A percentile compares a stretch with the other conserved stretches of the same genome.
Conservation (phyloP, 345 rosid genomes). For the Linum tenue region DNA sequence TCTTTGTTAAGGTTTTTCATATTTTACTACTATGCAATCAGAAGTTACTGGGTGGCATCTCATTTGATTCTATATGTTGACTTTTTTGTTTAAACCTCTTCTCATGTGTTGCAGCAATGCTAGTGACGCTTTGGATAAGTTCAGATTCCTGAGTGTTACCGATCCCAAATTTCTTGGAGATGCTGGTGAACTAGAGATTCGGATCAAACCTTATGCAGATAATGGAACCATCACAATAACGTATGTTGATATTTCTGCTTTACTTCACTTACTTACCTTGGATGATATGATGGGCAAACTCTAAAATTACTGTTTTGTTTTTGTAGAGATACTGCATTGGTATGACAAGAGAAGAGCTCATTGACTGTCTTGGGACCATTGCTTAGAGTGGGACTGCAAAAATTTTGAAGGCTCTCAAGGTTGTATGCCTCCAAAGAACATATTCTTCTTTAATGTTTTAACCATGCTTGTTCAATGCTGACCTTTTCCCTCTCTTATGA, state of each 20-base stretch:
- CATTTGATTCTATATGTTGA: too few species aligned
- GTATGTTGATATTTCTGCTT: constrained; percentile 23
- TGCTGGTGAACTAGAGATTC: constrained; percentile 80
- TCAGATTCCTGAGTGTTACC: constrained; percentile 89
- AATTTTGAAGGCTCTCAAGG: constrained; percentile 90
- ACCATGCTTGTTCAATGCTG: too few species aligned
- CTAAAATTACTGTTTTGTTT: constrained; percentile 5
- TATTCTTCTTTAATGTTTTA: too few species aligned
- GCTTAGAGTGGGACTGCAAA: constrained; percentile 98
- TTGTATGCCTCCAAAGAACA: constrained; percentile 6
- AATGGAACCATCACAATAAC: constrained; percentile 78
- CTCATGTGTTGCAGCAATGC: constrained; percentile 55
- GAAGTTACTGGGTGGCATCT: too few species aligned
- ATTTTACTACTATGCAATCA: too few species aligned
- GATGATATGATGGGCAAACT: not conserved
- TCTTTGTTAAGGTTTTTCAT: too few species aligned
- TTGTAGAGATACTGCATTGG: constrained; percentile 90
- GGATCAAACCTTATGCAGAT: constrained; percentile 79
- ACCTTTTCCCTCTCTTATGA: too few species aligned
- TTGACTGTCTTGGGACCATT: constrained; percentile 99
- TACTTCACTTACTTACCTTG: not conserved
- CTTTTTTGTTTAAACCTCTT: too few species aligned
- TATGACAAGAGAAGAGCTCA: constrained; percentile 87
- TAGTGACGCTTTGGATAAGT: constrained; percentile 96
- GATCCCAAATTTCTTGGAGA: constrained; percentile 88